Evolutionary conservation across 805 yeast genomes (phyloP).

Genomic region (Candida lessepsii): DNA sequence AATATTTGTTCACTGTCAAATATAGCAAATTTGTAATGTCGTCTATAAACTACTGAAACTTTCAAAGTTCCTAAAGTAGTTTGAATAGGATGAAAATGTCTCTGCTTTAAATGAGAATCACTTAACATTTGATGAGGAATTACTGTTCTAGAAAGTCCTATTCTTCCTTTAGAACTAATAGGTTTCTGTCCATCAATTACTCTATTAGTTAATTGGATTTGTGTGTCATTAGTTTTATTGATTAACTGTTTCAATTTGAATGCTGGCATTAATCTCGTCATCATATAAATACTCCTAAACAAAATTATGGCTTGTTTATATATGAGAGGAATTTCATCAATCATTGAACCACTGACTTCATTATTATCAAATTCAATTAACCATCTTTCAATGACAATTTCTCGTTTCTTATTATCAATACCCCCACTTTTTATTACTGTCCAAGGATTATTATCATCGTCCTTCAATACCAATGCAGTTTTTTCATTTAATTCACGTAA

Average conservation of each 20-base stretch:
- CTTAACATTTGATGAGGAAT: conserved; percentile 41
- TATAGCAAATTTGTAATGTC: conserved; percentile 64
- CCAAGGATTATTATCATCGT: conserved; percentile 53
- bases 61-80: conserved; percentile 75
- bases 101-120: conserved; percentile 56
- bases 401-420: conserved; percentile 50
- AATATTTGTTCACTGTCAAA: conserved; percentile 65
- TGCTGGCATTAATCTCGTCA: conserved; percentile 68
- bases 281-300: conserved; percentile 71
- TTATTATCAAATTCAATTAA: conserved; percentile 70
- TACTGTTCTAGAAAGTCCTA: conserved; percentile 75
- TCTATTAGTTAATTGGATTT: conserved; percentile 54
- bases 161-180: conserved; percentile 76
- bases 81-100: conserved; percentile 64
- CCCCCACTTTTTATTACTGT: conserved; percentile 55
- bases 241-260: conserved; percentile 50
- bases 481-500: conserved; percentile 54
- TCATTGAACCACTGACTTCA: conserved; percentile 30
- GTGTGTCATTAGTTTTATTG: conserved; percentile 10
- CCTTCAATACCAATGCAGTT: conserved; percentile 59
- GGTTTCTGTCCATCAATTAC: conserved; percentile 76
- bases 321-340: conserved; percentile 61
- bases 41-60: conserved; percentile 77
- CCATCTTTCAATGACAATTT: conserved; percentile 95
- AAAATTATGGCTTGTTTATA: conserved; percentile 73